Evolutionary conservation across 805 yeast species (phyloP).

Genomic region (Kluyveromyces lactis): DNA sequence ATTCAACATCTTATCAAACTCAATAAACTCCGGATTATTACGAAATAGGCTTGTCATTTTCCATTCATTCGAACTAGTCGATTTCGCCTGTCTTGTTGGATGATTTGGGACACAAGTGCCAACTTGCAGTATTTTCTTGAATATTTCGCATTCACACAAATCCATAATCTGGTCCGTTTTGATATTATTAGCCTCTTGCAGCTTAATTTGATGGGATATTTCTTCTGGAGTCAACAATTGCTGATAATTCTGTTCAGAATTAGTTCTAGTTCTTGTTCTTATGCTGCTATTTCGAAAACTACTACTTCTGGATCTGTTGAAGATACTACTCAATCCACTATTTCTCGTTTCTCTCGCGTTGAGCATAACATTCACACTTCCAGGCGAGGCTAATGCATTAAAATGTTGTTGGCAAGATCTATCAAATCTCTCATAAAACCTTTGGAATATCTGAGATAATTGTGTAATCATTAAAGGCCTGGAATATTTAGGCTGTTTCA

Average conservation of each 20-base stretch:
- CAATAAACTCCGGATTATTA: constrained; percentile 26
- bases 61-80: constrained; percentile 13
- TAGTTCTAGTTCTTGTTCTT: constrained; percentile 23
- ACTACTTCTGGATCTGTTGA: constrained; percentile 28
- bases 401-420: constrained; percentile 24
- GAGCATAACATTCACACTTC: constrained; percentile 10
- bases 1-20: constrained; percentile 19
- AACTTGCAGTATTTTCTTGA: constrained; percentile 22
- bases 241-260: constrained; percentile 18
- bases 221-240: constrained; percentile 26
- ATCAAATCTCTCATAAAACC: constrained; percentile 25
- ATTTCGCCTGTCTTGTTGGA: constrained; percentile 6
- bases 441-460: constrained; percentile 24
- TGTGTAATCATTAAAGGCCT: constrained; percentile 24
- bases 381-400: constrained; percentile 1
- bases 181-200: constrained; percentile 19
- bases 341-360: constrained; percentile 25
- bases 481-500: constrained; percentile 29
- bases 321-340: constrained; percentile 29
- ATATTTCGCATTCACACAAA: constrained; percentile 24
- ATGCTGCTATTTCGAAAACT: constrained; percentile 11
- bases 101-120: constrained; percentile 24
- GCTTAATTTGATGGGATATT: constrained; percentile 19
- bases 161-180: constrained; percentile 25
- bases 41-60: constrained; percentile 14